Base-by-base conservation (phyloP, 352 stramenopile genomes). In the Blastocystis sp. region DNA sequence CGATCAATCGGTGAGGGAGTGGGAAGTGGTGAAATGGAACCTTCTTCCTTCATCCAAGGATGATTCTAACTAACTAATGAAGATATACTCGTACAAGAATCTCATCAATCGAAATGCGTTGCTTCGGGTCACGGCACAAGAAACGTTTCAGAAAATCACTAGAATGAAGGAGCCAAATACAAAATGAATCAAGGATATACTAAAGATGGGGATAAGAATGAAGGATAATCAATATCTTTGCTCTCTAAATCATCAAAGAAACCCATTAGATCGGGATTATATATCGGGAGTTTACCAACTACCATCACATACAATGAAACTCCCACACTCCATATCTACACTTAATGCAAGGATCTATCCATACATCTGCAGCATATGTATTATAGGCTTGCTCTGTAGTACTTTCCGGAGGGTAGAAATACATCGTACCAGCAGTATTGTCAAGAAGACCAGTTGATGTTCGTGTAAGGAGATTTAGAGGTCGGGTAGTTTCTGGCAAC, bases 251-350 rank as follows among this genome's bases (percentile, higher is more conserved):
- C 71, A 56, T 81, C 71, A 27, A 81, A 81, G 32, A 81, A 81
- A 27, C 21, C 27, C 27, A 81, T 49, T 11, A 81, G 14, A 49
- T 81, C 71, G 27, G 71, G 71, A 46, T 81, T 81, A 56, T 66
- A 87, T 16, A 87, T 58, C 11, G 77, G 77, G 1, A 87, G 32
- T 67, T 54, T 51, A 32, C 77, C 77, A 19, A 75, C 39, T 49
- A 95, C 91, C 92, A 95, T 94, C 91, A 95, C 95, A 88, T 94
- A 95, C 49, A 95, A 88, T 24, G 93, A 95, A 24, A 92, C 92
- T 35, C 93, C 93, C 4, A 95, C 90, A 1, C 92, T 94, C 93
- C 93, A 95, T n/a, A 95, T 90, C 78, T 95, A 77, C 0, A 3
- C 9, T 35, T 14, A 29, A 75, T 19, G 2, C 1, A 91, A 12